Percentiles rank a stretch among this genome's conserved stretches.
Conservation (phyloP, 1,284 basidiomycete species). For the Pascua sp. region DNA sequence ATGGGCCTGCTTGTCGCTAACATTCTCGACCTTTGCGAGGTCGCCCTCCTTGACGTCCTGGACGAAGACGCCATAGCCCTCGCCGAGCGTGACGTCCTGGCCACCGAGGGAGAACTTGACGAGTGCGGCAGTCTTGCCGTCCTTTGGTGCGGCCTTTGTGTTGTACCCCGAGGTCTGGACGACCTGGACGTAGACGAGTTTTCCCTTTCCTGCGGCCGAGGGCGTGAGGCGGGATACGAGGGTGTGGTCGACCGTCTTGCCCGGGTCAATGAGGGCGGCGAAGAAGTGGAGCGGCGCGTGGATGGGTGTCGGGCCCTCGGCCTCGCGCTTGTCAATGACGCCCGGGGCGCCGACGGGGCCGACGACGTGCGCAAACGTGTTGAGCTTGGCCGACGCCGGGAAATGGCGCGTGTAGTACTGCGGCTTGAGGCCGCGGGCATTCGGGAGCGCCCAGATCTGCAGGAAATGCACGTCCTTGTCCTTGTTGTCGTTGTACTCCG, state of each 20-base stretch:
- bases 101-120: slow-evolving; percentile 40
- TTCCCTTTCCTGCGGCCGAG: slow-evolving; percentile 14
- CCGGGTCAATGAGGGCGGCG: slow-evolving; percentile 63
- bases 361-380: slow-evolving; percentile 65
- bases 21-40: slow-evolving; percentile 56
- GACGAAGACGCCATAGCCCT: slow-evolving; percentile 73
- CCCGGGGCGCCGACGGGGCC: slow-evolving; percentile 59
- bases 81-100: slow-evolving; percentile 53
- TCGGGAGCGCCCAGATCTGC: slow-evolving; percentile 74
- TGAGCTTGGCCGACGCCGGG: slow-evolving; percentile 71
- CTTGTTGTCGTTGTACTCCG: slow-evolving; percentile 66
- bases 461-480: slow-evolving; percentile 65
- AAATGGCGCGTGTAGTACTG: slow-evolving; percentile 84
- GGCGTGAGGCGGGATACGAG: slow-evolving; percentile 52
- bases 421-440: slow-evolving; percentile 58
- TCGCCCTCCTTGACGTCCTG: slow-evolving; percentile 54
- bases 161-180: slow-evolving; percentile 75
- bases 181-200: slow-evolving; percentile 51
- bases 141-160: slow-evolving; percentile 44
- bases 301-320: slow-evolving; percentile 64
- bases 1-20: slow-evolving; percentile 61
- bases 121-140: slow-evolving; percentile 20
- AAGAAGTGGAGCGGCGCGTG: slow-evolving; percentile 50
- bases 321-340: slow-evolving; percentile 63
- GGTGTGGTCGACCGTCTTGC: slow-evolving; percentile 56